Evolutionary conservation across 2,329 filamentous ascomycete species (phyloP).

Genomic region (Trichoderma atrobrunneum): DNA sequence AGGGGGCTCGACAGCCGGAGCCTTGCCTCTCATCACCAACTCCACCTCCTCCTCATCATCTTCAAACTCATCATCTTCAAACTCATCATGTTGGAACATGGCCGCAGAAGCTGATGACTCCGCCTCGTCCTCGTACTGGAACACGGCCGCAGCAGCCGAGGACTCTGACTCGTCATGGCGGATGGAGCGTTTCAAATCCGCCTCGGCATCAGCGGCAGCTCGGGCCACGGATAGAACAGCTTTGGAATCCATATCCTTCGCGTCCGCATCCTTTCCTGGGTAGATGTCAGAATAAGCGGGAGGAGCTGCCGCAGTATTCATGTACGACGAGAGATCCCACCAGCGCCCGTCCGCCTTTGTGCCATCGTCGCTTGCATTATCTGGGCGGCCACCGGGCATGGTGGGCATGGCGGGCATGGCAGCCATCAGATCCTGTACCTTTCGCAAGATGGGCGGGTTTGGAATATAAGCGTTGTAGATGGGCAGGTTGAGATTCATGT

Average conservation of each 20-base stretch:
- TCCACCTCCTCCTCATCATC: slow-evolving; percentile 29
- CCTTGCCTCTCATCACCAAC: not conserved
- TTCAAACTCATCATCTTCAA: not conserved
- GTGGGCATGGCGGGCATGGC: slow-evolving; percentile 57
- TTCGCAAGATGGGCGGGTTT: slow-evolving; percentile 61
- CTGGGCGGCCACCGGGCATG: slow-evolving; percentile 50
- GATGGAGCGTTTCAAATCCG: slow-evolving; percentile 55
- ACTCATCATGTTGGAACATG: slow-evolving; percentile 22
- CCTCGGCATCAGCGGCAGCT: slow-evolving; percentile 57
- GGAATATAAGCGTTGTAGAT: slow-evolving; percentile 69
- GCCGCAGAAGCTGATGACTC: slow-evolving; percentile 1
- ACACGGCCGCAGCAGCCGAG: not conserved
- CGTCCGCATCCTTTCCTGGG: slow-evolving; percentile 53
- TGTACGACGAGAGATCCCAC: slow-evolving; percentile 64
- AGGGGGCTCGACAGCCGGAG: slow-evolving; percentile 27
- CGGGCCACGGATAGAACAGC: slow-evolving; percentile 50
- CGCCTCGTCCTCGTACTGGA: slow-evolving; percentile 33
- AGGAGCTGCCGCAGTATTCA: slow-evolving; percentile 53
- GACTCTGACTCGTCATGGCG: slow-evolving; percentile 47
- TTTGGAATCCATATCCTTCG: slow-evolving; percentile 40
- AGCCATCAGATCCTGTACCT: slow-evolving; percentile 71
- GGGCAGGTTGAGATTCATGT: slow-evolving; percentile 43
- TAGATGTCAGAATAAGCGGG: slow-evolving; percentile 80
- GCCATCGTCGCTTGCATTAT: slow-evolving; percentile 38
- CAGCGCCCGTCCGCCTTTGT: slow-evolving; percentile 54